Percentiles rank a stretch among this genome's conserved stretches.
These are phyloP conservation scores for Calcarisporium arbuscula DNA, from an alignment of 2,329 filamentous ascomycete genomes.

Conservation along the genomic window DNA sequence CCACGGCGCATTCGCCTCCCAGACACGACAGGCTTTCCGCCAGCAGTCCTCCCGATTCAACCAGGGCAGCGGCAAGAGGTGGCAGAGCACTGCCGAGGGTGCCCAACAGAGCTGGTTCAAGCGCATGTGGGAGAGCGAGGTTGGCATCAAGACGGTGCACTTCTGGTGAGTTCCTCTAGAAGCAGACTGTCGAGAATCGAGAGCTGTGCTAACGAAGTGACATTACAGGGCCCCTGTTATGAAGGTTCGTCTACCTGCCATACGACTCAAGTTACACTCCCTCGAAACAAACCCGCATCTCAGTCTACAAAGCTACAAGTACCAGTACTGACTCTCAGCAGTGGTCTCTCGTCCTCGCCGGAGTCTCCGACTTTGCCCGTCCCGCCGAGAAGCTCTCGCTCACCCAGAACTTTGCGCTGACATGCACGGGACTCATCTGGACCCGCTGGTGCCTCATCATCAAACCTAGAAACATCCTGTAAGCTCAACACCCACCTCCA, in stretches of 20 bases:
- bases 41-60: conserved; percentile 34
- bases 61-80: conserved; percentile 48
- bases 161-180: conserved; percentile 71
- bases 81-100: conserved; percentile 60
- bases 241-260: conserved; percentile 45
- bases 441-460: conserved; percentile 98
- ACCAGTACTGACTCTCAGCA: conserved; percentile 27
- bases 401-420: conserved; percentile 86
- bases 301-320: neutral
- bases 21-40: conserved; percentile 44
- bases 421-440: conserved; percentile 91
- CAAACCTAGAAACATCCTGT: conserved; percentile 87
- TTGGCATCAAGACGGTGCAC: conserved; percentile 89
- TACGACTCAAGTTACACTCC: too few relatives aligned
- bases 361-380: conserved; percentile 84
- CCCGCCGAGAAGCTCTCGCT: conserved; percentile 89
- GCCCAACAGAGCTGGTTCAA: conserved; percentile 55
- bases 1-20: conserved; percentile 30
- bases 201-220: conserved; percentile 15
- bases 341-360: conserved; percentile 91
- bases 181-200: neutral
- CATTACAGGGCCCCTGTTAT: conserved; percentile 77
- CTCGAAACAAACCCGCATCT: neutral
- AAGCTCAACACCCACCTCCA: conserved; percentile 26
- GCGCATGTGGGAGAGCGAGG: conserved; percentile 76